These are phyloP conservation scores for Teratosphaeriaceae sp. DNA, from an alignment of 2,329 filamentous ascomycete genomes.

Conservation along the genomic window DNA sequence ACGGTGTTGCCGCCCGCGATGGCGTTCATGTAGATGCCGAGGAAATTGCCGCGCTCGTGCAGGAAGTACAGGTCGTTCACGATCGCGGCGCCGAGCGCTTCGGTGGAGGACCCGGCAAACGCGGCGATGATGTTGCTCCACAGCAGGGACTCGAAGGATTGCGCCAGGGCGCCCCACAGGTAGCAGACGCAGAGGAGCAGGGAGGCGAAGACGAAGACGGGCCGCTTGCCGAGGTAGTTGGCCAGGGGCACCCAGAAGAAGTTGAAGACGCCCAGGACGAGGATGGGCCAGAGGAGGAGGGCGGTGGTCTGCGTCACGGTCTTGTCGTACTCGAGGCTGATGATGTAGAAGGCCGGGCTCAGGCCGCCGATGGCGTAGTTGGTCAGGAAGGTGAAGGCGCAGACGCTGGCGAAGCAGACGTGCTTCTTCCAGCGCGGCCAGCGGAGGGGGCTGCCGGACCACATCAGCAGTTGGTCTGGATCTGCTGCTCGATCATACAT, in stretches of 20 bases:
- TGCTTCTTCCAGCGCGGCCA: constrained; percentile 44
- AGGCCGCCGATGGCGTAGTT: constrained; percentile 42
- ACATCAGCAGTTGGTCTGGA: neutral
- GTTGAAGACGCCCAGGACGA: constrained; percentile 46
- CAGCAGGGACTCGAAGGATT: constrained; percentile 36
- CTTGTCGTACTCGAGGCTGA: constrained; percentile 42
- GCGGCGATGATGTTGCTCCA: constrained; percentile 42
- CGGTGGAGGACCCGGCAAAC: constrained; percentile 40
- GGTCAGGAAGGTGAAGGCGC: constrained; percentile 42
- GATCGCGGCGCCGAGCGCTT: constrained; percentile 26
- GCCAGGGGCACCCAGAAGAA: constrained; percentile 43
- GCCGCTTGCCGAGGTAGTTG: constrained; percentile 31
- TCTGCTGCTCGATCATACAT: neutral
- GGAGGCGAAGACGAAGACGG: constrained; percentile 39
- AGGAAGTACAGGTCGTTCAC: constrained; percentile 7
- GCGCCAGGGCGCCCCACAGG: constrained; percentile 41
- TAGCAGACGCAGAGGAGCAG: constrained; percentile 40
- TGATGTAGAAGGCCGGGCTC: constrained; percentile 37
- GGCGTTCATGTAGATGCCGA: constrained; percentile 19
- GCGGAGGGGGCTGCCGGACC: constrained; percentile 34
- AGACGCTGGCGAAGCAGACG: constrained; percentile 38
- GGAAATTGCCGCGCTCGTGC: constrained; percentile 3
- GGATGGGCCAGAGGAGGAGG: constrained; percentile 36
- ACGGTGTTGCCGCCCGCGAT: constrained; percentile 37
- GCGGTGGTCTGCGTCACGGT: constrained; percentile 38